Evolutionary conservation across 176 grass and related monocot species (phyloP), one percentile per base, ranked within the genome.

Genomic region (Triticum urartu): DNA sequence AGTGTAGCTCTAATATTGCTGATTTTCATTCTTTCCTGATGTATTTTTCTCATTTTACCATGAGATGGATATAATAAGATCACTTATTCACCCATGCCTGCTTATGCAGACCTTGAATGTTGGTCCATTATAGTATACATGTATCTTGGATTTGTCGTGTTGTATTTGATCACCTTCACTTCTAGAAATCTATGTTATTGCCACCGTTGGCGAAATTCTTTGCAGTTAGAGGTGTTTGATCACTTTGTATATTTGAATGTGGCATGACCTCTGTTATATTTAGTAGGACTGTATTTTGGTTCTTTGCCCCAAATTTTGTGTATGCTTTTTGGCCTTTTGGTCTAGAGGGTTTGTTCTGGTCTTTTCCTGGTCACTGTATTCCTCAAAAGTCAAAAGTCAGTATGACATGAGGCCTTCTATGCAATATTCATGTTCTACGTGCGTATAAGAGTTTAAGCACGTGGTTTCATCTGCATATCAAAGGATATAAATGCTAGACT

Each of bases 61-160:
- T 65, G 72, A 79, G 69, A 75, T 89, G 64, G 13, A 80, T 77
- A 68, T 86, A 65, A 79, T 81, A 66, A 79, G 43, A 64, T 78
- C 36, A 32, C 66, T 86, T 87, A 39, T 42, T 45, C 13, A 43
- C 42, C 7, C 50, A 74, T 78, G 42, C 32, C 17, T 39, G 64
- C 39, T 82, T 24, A 73, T 87, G 80, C 65, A 67, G 72, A 74
- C 79, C 43, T 74, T 58, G 18, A 87, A 72, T 82, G 22, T 71
- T 78, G 17, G 54, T 72, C 32, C 5, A 25, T 68, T 76, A 67
- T 13, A 54, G 33, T 82, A 32, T 76, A 64, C 40, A 65, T 39
- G 28, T 30, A 30, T 30, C 28, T 30, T 30, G 52, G 25, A 52
- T 78, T 82, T 86, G 34, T 79, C 17, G 33, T 39, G 34, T 15